Base-by-base conservation (phyloP, 2,329 filamentous ascomycete genomes). In the Alternaria arbusti region DNA sequence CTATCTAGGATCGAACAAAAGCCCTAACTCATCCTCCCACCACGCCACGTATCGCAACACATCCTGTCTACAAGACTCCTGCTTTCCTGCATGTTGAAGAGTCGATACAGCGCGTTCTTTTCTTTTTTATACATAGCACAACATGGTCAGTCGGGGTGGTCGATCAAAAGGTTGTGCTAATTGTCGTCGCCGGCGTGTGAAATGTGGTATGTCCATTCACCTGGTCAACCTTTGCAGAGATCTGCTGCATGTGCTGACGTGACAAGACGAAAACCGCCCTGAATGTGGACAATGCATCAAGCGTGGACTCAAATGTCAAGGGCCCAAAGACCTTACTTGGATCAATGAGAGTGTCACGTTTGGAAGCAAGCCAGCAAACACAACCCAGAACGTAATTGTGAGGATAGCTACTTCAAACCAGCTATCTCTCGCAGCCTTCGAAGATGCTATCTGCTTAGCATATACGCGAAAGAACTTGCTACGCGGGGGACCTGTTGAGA, bases 111-210 rank as follows among this genome's bases (percentile, higher is more conserved):
- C 30, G 32, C 23, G 9, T n/a, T 10, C 20, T 13, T 26, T 13
- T 25, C 30, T 23, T 23, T 26, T 26, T 44, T 11, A 20, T 3
- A 9, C 22, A 43, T 30, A 40, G 23, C 2, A 11, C 2, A 26
- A 8, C 10, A 76, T 76, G 74, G 74, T 76, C 26, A 73, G 68
- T 45, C 67, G 72, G 57, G 73, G 73, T 44, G 74, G 74, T 10
- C 73, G 74, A 46, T 76, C 74, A 5, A 74, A 69, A 57, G 73
- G 73, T 20, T 76, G 74, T 45, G 50, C 65, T 5, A 66, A 71
- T n/a, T 76, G 73, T 60, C 70, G 73, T 17, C 67, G 67, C 40
- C 66, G 73, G 25, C 69, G 70, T 26, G 68, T 75, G 15, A 76
- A 75, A 56, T 76, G 74, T 40, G 74, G 74, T 75, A 59, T 57